Conservation (phyloP, 225 moss, liverwort and hornwort genomes). For the Polytrichum commune region DNA sequence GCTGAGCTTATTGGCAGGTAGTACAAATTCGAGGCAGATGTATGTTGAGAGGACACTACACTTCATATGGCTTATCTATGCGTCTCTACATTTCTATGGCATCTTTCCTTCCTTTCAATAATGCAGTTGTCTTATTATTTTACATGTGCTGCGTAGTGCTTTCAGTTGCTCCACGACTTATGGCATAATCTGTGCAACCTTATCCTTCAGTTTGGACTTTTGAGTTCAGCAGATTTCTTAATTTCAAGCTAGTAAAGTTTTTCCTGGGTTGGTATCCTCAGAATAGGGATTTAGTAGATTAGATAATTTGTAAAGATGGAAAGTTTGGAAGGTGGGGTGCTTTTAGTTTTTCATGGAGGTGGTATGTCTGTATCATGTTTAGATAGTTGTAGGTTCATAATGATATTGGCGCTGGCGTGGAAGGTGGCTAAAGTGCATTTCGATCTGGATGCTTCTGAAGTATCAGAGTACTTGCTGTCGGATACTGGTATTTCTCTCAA, state of each 20-base stretch:
- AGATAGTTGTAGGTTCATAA: neutral
- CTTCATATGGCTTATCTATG: no score
- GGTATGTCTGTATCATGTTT: conserved; percentile 1
- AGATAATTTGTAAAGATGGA: no score
- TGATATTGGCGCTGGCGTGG: neutral
- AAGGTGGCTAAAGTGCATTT: no score
- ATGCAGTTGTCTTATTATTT: no score
- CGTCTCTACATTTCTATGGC: no score
- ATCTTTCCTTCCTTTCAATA: no score
- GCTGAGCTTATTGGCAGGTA: no score
- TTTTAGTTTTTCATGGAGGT: conserved; percentile 1
- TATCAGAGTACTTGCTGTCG: neutral
- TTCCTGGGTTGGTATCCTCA: neutral
- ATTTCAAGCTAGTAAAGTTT: neutral
- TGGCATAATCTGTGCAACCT: no score
- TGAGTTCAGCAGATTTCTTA: neutral
- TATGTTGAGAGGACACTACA: no score
- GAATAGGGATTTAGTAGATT: neutral
- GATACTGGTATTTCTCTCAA: neutral
- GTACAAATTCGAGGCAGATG: no score
- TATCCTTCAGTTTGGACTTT: neutral
- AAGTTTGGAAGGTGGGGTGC: neutral
- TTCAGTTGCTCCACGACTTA: no score
- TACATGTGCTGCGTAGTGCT: no score
- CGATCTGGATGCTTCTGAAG: neutral